Base-by-base conservation (phyloP, 2,329 filamentous ascomycete genomes). In the Magnaporthiopsis poae region DNA sequence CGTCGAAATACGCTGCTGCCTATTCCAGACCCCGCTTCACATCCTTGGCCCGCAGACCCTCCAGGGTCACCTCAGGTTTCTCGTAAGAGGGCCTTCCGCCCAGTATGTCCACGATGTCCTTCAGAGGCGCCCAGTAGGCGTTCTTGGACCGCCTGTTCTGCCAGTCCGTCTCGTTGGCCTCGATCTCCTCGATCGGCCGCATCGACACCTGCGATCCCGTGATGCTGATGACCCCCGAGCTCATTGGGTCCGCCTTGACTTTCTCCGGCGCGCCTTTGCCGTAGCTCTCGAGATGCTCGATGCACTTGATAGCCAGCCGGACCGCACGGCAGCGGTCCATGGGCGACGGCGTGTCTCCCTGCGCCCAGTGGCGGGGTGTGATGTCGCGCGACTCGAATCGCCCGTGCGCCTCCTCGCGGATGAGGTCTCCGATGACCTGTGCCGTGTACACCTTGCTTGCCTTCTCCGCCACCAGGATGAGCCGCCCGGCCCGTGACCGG, bases 391-490 rank as follows among this genome's bases (percentile, higher is more conserved):
- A 90, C 77, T 99, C 95, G 74, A 99, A 99, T 21, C 92, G 88
- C 70, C 92, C 92, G 72, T 91, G 89, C 11, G 92, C 91, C 77
- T 98, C 95, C 71, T 96, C 92, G 67, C 90, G 90, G 79, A 99
- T 96, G 79, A 98, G 97, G 74, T 94, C 90, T 46, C 94, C 93
- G 73, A 99, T 94, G 67, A 97, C 86, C 77, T 96, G 92, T 25
- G 95, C 96, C 64, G 85, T 91, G 82, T 97, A 98, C 21, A 93
- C 93, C 73, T 85, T 88, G 73, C 91, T 96, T 8, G 95, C 90
- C 78, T 92, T 93, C 78, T 99, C 95, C 77, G 98, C 98, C 76
- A 96, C 88, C n/a, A 99, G 86, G 70, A 99, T 96, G 69, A 98
- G 85, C 71, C 96, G 94, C 52, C 95, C 95, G 0, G 93, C 94